Evolutionary conservation across 345 rosid species (phyloP).

Genomic region (Euphorbia lathyris): DNA sequence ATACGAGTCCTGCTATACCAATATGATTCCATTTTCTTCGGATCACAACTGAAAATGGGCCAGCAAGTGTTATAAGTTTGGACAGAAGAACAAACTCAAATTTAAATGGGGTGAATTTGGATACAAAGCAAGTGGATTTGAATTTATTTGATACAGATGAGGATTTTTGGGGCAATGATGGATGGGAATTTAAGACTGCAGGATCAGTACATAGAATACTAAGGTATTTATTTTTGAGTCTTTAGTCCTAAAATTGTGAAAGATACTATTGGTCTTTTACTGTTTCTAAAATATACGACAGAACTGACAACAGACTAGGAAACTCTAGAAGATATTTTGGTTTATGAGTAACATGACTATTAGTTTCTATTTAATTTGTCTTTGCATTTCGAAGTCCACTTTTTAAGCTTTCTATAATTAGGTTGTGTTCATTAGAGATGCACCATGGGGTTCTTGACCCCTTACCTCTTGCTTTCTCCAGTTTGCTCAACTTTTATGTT

Average conservation of each 20-base stretch:
- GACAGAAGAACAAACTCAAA: background rate
- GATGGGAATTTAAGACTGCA: conserved; percentile 38
- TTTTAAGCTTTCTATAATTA: background rate
- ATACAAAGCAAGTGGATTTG: background rate
- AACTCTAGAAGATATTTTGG: background rate
- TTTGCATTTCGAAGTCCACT: background rate
- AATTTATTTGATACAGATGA: conserved; percentile 18
- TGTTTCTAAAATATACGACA: background rate
- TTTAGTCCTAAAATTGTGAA: background rate
- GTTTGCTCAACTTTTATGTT: background rate
- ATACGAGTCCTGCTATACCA: background rate
- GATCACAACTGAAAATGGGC: conserved; percentile 8
- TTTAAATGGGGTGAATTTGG: conserved; percentile 5
- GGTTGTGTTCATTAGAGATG: background rate
- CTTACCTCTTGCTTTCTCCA: background rate
- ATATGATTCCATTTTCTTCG: conserved; percentile 3
- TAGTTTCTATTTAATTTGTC: background rate
- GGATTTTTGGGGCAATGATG: conserved; percentile 26
- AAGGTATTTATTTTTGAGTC: background rate
- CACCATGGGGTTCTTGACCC: background rate
- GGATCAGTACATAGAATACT: conserved; percentile 20
- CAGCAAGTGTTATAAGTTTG: background rate
- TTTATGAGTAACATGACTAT: no score
- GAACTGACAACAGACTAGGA: background rate
- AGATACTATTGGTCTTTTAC: background rate